A percentile compares a stretch with the other conserved stretches of the same genome.
These are phyloP conservation scores for Apiotrichum akiyoshidainum DNA, from an alignment of 1,284 basidiomycete genomes.

Conservation along the genomic window DNA sequence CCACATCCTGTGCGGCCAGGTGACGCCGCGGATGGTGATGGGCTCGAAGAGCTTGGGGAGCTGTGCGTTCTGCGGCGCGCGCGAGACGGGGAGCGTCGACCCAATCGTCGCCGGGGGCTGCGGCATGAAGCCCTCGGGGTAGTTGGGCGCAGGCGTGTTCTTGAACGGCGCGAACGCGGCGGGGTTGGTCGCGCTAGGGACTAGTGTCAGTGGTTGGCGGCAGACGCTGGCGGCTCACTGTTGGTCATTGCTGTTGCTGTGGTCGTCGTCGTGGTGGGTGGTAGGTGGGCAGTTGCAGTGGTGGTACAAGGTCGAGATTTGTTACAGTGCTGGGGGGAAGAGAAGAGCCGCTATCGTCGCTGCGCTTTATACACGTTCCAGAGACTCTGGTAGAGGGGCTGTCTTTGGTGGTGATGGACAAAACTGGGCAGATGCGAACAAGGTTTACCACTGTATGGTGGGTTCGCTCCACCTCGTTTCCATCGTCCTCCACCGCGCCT, in stretches of 20 bases:
- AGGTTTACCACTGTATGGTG: too few relatives aligned
- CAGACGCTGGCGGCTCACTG: too few relatives aligned
- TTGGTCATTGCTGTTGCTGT: not conserved
- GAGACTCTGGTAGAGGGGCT: too few relatives aligned
- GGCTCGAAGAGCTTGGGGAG: slow-evolving; percentile 67
- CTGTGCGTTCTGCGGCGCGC: slow-evolving; percentile 22
- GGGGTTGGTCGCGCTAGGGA: slow-evolving; percentile 6
- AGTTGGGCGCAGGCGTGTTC: slow-evolving; percentile 7
- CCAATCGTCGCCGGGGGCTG: slow-evolving; percentile 64
- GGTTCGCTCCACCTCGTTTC: not conserved
- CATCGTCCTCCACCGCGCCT: too few relatives aligned
- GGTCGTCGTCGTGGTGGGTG: too few relatives aligned
- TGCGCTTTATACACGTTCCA: too few relatives aligned
- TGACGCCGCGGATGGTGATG: slow-evolving; percentile 60
- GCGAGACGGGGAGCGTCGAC: slow-evolving; percentile 36
- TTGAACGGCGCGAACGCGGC: slow-evolving; percentile 15
- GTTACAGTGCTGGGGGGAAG: too few relatives aligned
- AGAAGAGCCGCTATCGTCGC: too few relatives aligned
- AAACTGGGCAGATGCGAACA: too few relatives aligned
- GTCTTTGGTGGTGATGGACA: too few relatives aligned
- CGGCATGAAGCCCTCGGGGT: slow-evolving; percentile 42
- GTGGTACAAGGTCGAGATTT: too few relatives aligned
- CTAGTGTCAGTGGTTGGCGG: not conserved
- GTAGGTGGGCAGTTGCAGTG: too few relatives aligned
- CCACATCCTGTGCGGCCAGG: slow-evolving; percentile 62